Evolutionary conservation across 805 yeast genomes (phyloP), one percentile per base, ranked within the genome.

Genomic region (Ogataea corticis): DNA sequence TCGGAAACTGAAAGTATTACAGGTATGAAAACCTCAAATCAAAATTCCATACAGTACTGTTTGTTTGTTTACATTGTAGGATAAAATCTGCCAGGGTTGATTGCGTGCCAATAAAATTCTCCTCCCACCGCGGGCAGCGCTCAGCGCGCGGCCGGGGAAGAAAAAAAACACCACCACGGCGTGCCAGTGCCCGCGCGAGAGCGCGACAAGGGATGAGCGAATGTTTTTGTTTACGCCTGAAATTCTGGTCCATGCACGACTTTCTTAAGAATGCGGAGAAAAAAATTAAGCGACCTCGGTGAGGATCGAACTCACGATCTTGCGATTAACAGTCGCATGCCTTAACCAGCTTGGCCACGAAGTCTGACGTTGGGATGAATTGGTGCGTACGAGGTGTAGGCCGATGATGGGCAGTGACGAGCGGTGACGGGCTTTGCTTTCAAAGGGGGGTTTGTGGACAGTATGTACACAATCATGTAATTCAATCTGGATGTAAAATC

Each of bases 241-340:
- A 5, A 16, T 31, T 7, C 25, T 37, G 34, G 27, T 31, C n/a
- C 18, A n/a, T 23, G 34, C 41, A 38, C 41, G 41, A 30, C 41
- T 13, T 28, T 4, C 31, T 28, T 4, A 19, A 25, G 16, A n/a
- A 31, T 17, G 33, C 32, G 18, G 30, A 47, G 41, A 33, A 13
- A 44, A 50, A 48, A 43, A 48, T 27, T 18, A 21, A 44, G 40
- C 58, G 58, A 51, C 55, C 58, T 46, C 52, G 55, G 58, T 54
- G 58, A 54, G 58, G 58, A 54, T 54, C 49, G 58, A 54, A 54
- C 58, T 54, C 58, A 54, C 58, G 58, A 54, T 54, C 58, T 54
- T 49, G 54, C 58, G 58, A 54, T 54, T 54, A 54, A 54, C 57
- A 54, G 57, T 54, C 57, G 57, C 54, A 54, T 54, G 57, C 57